Evolutionary conservation across 1,139 yeast species (phyloP), one percentile per base, ranked within the genome.

Genomic region (Suhomyces anneliseae): DNA sequence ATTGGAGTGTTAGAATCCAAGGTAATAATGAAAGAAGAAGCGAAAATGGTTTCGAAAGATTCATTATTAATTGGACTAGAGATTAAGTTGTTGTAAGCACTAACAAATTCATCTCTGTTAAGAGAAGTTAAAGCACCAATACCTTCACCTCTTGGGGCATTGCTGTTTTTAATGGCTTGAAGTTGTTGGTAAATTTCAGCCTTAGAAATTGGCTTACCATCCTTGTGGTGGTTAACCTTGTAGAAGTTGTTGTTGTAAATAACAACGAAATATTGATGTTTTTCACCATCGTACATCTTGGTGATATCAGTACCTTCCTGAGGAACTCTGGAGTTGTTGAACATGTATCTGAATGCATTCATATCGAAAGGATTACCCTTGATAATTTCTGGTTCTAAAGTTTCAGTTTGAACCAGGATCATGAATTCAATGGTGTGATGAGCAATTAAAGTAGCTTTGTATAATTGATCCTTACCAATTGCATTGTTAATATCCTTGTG

Each of bases 281-380:
- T 83, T 39, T 63, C 54, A 11, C 77, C 76, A 38, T 74, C 71
- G 59, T 65, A 82, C 43, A 54, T 62, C 40, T 77, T 73, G 60
- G 84, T 86, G 59, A 78, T 79, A 59, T 84, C 90, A 40, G 79
- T 65, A 14, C 74, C 74, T 36, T 74, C 75, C 45, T 77, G 80
- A 26, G 97, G 97, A 43, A 88, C 79, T 62, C 98, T 81, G 50
- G 89, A 81, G 64, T 87, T 88, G 74, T 90, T 90, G 76, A 93
- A 93, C 96, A 93, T 87, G 74, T 83, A 82, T 62, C 81, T 82
- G 79, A 89, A 92, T 35, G 95, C 87, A 66, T 90, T 92, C 98
- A 92, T 92, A 70, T 97, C 92, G 65, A 81, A 85, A 24, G 98
- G 97, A 57, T 77, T 78, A 47, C 84, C 85, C 72, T 82, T 87